Evolutionary conservation across 805 yeast species (phyloP).

Genomic region (Candida parachauliodes): DNA sequence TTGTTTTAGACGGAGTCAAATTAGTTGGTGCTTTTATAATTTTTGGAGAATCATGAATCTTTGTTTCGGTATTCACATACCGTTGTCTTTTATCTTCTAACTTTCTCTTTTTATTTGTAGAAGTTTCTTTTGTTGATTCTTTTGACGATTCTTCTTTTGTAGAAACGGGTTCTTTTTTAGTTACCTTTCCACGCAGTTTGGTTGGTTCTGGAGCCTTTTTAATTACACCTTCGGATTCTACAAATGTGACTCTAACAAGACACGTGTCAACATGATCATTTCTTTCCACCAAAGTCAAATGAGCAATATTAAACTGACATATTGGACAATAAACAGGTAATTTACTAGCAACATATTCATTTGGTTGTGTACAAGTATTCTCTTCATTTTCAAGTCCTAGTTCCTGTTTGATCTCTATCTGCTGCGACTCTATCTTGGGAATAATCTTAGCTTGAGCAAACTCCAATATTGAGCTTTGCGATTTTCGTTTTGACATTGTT

Average conservation of each 20-base stretch:
- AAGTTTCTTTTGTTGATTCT: background rate
- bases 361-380: too few relatives aligned
- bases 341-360: background rate
- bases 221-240: slow-evolving; percentile 7
- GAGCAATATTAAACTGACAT: slow-evolving; percentile 40
- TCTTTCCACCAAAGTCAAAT: slow-evolving; percentile 38
- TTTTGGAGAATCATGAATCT: slow-evolving; percentile 5
- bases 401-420: background rate
- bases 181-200: too few relatives aligned
- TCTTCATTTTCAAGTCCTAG: too few relatives aligned
- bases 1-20: slow-evolving; percentile 6
- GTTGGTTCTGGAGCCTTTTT: background rate
- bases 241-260: slow-evolving; percentile 26
- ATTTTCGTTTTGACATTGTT: slow-evolving; percentile 4
- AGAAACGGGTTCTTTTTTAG: background rate
- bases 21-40: slow-evolving; percentile 5
- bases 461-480: slow-evolving; percentile 19
- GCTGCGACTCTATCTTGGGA: background rate
- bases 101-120: slow-evolving; percentile 6
- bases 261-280: slow-evolving; percentile 57
- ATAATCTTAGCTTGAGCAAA: slow-evolving; percentile 12
- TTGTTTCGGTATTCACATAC: slow-evolving; percentile 12
- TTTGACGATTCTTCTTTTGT: background rate
- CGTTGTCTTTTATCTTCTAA: slow-evolving; percentile 15
- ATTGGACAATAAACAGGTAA: slow-evolving; percentile 44